Evolutionary conservation across 441 rosid genomes (phyloP).

Genomic region (Gossypium gossypioides): DNA sequence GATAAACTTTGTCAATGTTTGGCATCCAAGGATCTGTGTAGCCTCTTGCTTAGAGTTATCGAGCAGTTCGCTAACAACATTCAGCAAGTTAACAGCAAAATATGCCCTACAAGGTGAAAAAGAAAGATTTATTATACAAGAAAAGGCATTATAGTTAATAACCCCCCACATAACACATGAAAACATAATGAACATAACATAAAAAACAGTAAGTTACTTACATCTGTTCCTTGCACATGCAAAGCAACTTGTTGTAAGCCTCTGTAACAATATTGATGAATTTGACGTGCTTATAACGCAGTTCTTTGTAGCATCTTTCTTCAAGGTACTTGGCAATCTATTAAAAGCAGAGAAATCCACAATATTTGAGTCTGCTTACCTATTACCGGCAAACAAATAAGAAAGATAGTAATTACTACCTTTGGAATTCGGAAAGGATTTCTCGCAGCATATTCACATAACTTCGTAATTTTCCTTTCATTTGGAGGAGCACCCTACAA

Average conservation of each 20-base stretch:
- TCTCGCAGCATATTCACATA: slow-evolving; percentile 91
- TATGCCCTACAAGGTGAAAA: slow-evolving; percentile 52
- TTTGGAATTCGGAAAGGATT: slow-evolving; percentile 89
- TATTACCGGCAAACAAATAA: not conserved
- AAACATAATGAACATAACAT: not conserved
- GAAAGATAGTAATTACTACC: slow-evolving; percentile 28
- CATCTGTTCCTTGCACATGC: slow-evolving; percentile 81
- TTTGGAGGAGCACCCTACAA: slow-evolving; percentile 64
- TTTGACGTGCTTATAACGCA: slow-evolving; percentile 59
- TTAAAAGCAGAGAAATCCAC: slow-evolving; percentile 10
- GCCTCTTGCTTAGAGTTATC: slow-evolving; percentile 69
- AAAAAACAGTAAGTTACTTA: slow-evolving; percentile 24
- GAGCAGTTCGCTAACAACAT: slow-evolving; percentile 66
- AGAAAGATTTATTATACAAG: not conserved
- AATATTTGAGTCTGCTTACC: not conserved
- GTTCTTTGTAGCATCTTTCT: slow-evolving; percentile 85
- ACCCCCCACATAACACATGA: not conserved
- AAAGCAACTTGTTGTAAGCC: slow-evolving; percentile 66
- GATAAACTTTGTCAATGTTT: slow-evolving; percentile 75
- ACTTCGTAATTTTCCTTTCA: slow-evolving; percentile 75
- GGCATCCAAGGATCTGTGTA: slow-evolving; percentile 68
- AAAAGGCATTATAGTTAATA: not conserved
- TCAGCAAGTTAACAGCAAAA: slow-evolving; percentile 74
- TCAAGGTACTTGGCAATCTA: slow-evolving; percentile 90
- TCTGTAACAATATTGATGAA: slow-evolving; percentile 56